Conservation (phyloP, 306 rosid species). For the Fagus crenata region DNA sequence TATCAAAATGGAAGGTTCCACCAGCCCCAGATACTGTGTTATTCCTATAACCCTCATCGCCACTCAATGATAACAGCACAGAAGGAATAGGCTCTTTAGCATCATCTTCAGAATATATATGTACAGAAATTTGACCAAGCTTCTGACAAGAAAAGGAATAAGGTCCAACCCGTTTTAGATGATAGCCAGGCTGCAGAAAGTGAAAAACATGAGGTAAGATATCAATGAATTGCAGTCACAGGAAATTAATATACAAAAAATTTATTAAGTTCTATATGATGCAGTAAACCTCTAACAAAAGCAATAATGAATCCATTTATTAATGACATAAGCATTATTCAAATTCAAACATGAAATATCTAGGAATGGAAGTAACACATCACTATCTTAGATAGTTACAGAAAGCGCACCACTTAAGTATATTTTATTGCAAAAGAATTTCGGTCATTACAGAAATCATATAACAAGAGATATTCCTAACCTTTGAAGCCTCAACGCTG, state of each 20-base stretch:
- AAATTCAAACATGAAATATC: not conserved
- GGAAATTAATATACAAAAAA: not conserved
- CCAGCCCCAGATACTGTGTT: slow-evolving; percentile 81
- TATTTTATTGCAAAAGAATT: slow-evolving; percentile 13
- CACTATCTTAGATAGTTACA: slow-evolving; percentile 11
- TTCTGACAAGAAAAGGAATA: slow-evolving; percentile 90
- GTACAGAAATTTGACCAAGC: slow-evolving; percentile 89
- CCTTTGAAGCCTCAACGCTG: slow-evolving; percentile 81
- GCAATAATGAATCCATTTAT: not conserved
- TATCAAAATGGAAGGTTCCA: slow-evolving; percentile 70
- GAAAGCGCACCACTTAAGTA: slow-evolving; percentile 20
- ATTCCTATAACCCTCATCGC: slow-evolving; percentile 92
- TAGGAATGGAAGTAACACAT: not conserved
- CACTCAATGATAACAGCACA: slow-evolving; percentile 89
- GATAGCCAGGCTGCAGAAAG: slow-evolving; percentile 78
- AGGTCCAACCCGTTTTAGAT: slow-evolving; percentile 73
- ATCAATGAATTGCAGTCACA: slow-evolving; percentile 28
- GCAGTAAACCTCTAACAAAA: not conserved
- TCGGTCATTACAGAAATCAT: slow-evolving; percentile 12
- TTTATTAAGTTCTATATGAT: not conserved
- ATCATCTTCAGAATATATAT: slow-evolving; percentile 65
- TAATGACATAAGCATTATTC: not conserved
- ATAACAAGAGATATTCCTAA: slow-evolving; percentile 30
- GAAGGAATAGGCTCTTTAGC: slow-evolving; percentile 76
- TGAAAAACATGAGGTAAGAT: slow-evolving; percentile 22